A percentile compares a stretch with the other conserved stretches of the same genome.
phyloP scores from a whole-genome alignment of 2,329 filamentous ascomycete species.

The Elsinoe ampelina region DNA sequence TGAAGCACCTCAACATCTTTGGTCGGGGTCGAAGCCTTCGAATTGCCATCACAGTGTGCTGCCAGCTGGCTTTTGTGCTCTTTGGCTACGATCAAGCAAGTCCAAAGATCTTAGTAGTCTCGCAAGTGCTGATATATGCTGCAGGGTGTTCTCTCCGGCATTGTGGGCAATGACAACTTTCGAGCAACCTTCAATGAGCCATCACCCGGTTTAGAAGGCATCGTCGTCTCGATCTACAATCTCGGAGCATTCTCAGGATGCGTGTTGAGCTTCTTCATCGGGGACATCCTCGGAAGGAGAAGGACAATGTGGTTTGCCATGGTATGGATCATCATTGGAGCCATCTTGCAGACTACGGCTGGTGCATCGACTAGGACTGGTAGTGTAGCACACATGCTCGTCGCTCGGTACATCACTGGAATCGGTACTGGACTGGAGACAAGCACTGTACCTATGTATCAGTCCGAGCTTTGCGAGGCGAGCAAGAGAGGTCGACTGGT shows the following conservation, averaged over 20 bases:
- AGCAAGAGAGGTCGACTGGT: conserved; percentile 27
- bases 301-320: conserved; percentile 35
- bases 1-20: conserved; percentile 23
- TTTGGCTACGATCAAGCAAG: conserved; percentile 25
- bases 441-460: conserved; percentile 37
- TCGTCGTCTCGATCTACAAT: conserved; percentile 36
- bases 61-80: conserved; percentile 25
- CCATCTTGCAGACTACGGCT: conserved; percentile 35
- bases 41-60: conserved; percentile 25
- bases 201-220: conserved; percentile 31
- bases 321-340: conserved; percentile 36
- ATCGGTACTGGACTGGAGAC: conserved; percentile 39
- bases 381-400: conserved; percentile 36
- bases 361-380: conserved; percentile 24
- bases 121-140: conserved; percentile 14
- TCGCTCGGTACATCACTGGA: conserved; percentile 41
- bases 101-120: not conserved
- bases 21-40: conserved; percentile 23
- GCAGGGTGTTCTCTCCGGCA: conserved; percentile 32
- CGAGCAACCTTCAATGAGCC: conserved; percentile 33
- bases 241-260: conserved; percentile 28
- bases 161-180: conserved; percentile 34
- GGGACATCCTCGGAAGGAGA: conserved; percentile 30
- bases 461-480: conserved; percentile 27
- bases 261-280: conserved; percentile 30